phyloP scores from a whole-genome alignment of 2,329 filamentous ascomycete species.

The Fusarium longipes region DNA sequence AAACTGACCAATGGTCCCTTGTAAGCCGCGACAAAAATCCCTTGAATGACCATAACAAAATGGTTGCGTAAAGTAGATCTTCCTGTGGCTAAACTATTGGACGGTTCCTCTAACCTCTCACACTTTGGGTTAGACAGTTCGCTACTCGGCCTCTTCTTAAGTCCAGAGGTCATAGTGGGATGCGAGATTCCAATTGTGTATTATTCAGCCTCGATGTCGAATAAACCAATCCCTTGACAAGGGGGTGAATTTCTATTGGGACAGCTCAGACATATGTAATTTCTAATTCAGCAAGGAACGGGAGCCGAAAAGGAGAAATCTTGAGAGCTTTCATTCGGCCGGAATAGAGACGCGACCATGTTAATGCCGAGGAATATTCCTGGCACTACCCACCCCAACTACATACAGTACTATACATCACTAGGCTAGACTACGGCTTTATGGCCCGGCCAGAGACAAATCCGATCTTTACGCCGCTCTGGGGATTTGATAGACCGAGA shows the following conservation, averaged over 20 bases:
- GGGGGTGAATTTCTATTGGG: neutral
- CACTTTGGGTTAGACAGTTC: slow-evolving; percentile 27
- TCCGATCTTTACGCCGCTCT: neutral
- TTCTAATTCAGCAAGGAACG: neutral
- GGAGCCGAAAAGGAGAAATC: neutral
- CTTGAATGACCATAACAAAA: slow-evolving; percentile 4
- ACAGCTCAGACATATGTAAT: neutral
- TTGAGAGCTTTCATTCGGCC: neutral
- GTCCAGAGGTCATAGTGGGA: slow-evolving; percentile 27
- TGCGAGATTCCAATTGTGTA: neutral
- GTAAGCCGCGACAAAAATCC: neutral
- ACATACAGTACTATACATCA: neutral
- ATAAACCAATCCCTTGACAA: neutral
- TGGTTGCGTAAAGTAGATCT: neutral
- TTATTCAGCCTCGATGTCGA: slow-evolving; percentile 17
- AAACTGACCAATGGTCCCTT: neutral
- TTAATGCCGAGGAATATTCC: neutral
- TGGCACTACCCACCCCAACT: neutral
- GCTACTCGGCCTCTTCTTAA: slow-evolving; percentile 45
- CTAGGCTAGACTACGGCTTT: neutral
- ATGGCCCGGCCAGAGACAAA: neutral
- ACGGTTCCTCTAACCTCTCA: neutral
- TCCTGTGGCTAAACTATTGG: slow-evolving; percentile 11
- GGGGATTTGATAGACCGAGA: neutral
- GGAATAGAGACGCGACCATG: neutral